Conservation (phyloP, 345 rosid species). For the Eucalyptus brandiana region DNA sequence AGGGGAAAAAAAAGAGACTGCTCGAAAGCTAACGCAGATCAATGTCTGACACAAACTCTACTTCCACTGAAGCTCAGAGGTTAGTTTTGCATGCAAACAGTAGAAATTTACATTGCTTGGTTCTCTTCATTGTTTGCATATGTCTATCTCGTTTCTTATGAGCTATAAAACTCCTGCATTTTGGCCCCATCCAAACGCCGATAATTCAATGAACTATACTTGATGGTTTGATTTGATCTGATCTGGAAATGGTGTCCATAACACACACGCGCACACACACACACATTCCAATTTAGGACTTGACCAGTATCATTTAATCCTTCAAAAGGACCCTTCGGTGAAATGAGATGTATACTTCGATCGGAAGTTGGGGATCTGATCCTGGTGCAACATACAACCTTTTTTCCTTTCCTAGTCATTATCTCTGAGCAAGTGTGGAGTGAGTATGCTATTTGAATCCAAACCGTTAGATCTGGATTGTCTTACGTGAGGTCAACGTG, state of each 20-base stretch:
- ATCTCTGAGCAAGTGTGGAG: neutral
- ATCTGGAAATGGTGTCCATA: neutral
- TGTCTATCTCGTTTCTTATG: neutral
- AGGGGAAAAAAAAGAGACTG: neutral
- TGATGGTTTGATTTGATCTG: neutral
- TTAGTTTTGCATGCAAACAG: neutral
- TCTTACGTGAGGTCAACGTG: neutral
- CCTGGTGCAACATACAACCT: neutral
- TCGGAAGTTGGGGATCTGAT: neutral
- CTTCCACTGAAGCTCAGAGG: neutral
- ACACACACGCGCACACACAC: too few species aligned
- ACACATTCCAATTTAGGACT: neutral
- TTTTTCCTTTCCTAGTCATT: neutral
- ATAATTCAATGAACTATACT: too few species aligned
- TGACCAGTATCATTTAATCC: neutral
- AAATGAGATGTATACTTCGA: neutral
- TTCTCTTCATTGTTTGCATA: neutral
- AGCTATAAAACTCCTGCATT: neutral
- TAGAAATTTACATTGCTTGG: neutral
- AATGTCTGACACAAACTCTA: neutral
- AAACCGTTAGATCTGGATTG: neutral
- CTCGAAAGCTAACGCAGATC: neutral
- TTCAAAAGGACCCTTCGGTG: neutral
- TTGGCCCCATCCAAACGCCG: neutral
- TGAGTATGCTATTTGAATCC: neutral